phyloP scores from a whole-genome alignment of 2,329 filamentous ascomycete genomes.

The Tolypocladium pustulatum region DNA sequence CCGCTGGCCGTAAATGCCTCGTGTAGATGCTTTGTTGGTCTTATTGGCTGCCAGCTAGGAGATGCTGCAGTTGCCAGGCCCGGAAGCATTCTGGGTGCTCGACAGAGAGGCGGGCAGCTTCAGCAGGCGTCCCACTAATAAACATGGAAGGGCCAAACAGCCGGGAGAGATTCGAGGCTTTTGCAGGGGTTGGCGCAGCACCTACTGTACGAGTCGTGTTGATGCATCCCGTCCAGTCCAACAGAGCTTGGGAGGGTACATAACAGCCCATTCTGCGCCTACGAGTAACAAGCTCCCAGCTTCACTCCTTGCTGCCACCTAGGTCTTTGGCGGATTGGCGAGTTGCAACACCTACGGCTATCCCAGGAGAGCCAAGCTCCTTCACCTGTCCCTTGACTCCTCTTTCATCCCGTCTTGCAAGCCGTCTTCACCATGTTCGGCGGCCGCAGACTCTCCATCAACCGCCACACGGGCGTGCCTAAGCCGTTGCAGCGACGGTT shows the following conservation, averaged over 20 bases:
- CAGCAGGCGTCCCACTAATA: background rate
- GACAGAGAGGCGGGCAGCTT: background rate
- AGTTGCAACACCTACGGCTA: background rate
- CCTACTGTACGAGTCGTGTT: background rate
- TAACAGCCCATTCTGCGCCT: background rate
- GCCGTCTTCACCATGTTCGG: conserved; percentile 31
- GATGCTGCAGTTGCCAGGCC: background rate
- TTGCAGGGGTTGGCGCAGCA: background rate
- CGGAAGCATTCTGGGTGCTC: background rate
- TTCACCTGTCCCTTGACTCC: background rate
- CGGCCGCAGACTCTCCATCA: conserved; percentile 56
- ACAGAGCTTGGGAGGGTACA: background rate
- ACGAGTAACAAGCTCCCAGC: background rate
- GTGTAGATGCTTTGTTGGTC: background rate
- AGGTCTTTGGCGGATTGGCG: background rate
- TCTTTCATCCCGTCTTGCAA: background rate
- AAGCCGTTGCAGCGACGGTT: conserved; percentile 43
- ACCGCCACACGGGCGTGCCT: conserved; percentile 53
- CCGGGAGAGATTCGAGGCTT: background rate
- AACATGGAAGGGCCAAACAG: no score
- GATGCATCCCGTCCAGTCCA: background rate
- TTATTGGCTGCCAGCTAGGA: background rate
- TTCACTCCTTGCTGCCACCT: background rate
- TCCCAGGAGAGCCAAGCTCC: background rate
- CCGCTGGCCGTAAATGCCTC: background rate